These are phyloP conservation scores for Cylindrotheca fusiformis DNA, from an alignment of 108 stramenopile species.

Conservation along the genomic window DNA sequence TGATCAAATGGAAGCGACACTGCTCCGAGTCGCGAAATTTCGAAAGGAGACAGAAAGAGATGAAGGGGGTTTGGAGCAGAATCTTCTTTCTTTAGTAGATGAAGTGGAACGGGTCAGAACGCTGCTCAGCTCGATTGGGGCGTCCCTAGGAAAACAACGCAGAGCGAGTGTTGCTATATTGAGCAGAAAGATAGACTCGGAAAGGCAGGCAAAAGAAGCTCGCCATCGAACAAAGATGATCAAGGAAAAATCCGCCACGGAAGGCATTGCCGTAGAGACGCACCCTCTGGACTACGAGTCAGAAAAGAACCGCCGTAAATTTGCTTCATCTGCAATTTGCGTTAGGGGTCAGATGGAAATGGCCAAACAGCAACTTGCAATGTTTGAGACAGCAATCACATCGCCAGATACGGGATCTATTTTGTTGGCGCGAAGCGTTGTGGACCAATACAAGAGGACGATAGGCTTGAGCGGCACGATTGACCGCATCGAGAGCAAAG, in stretches of 20 bases:
- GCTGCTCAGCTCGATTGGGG: constrained; percentile 5
- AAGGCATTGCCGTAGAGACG: constrained; percentile 23
- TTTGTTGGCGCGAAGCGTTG: constrained; percentile 1
- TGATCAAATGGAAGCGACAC: constrained; percentile 6
- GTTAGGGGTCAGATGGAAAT: constrained; percentile 34
- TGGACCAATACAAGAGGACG: constrained; percentile 9
- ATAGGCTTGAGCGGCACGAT: constrained; percentile 3
- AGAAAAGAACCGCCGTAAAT: constrained; percentile 48
- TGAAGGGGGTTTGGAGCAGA: constrained; percentile 11
- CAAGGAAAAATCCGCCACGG: constrained; percentile 23
- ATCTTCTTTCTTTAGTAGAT: constrained; percentile 9
- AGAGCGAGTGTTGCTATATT: constrained; percentile 15
- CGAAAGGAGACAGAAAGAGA: background rate
- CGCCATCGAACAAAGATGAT: constrained; percentile 9
- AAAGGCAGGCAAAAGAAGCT: constrained; percentile 41
- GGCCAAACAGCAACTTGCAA: constrained; percentile 22
- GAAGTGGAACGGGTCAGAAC: constrained; percentile 10
- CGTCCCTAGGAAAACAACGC: constrained; percentile 8
- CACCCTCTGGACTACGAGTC: constrained; percentile 70
- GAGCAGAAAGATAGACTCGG: constrained; percentile 30
- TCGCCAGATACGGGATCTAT: background rate
- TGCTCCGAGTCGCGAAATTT: background rate
- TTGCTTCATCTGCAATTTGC: constrained; percentile 41
- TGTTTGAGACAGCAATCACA: background rate
- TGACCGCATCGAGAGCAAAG: constrained; percentile 8